A percentile compares a stretch with the other conserved stretches of the same genome.
Evolutionary conservation across 176 grass and related monocot species (phyloP).

Genomic region (Panicum miliaceum): DNA sequence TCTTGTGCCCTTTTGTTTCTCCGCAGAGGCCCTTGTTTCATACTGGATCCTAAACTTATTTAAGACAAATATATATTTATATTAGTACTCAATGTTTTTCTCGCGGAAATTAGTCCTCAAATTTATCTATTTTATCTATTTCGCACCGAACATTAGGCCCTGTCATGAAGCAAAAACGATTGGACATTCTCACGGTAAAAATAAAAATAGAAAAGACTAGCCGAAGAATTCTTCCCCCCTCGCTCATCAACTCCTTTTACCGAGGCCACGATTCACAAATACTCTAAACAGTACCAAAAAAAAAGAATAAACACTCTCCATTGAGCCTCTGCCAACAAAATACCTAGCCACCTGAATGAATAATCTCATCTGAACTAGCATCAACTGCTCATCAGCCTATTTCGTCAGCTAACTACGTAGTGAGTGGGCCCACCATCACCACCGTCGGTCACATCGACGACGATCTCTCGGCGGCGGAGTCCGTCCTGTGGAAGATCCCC

Average conservation of each 20-base stretch:
- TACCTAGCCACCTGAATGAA: slow-evolving; percentile 13
- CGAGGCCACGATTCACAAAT: background rate
- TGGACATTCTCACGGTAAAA: background rate
- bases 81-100: too few relatives aligned
- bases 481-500: slow-evolving; percentile 55
- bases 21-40: too few relatives aligned
- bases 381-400: slow-evolving; percentile 30
- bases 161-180: too few relatives aligned
- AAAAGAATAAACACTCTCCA: background rate
- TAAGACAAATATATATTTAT: too few relatives aligned
- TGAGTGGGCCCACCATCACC: background rate
- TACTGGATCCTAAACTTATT: too few relatives aligned
- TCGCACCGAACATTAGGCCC: too few relatives aligned
- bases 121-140: too few relatives aligned
- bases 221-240: background rate
- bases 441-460: background rate
- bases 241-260: background rate
- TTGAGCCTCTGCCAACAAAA: background rate
- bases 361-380: slow-evolving; percentile 25
- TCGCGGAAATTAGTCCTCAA: too few relatives aligned
- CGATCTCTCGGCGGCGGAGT: background rate
- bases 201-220: background rate
- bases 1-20: too few relatives aligned
- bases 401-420: background rate
- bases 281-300: background rate